Base-by-base conservation (phyloP, 768 basidiomycete genomes). In the Lentinula lateritia region DNA sequence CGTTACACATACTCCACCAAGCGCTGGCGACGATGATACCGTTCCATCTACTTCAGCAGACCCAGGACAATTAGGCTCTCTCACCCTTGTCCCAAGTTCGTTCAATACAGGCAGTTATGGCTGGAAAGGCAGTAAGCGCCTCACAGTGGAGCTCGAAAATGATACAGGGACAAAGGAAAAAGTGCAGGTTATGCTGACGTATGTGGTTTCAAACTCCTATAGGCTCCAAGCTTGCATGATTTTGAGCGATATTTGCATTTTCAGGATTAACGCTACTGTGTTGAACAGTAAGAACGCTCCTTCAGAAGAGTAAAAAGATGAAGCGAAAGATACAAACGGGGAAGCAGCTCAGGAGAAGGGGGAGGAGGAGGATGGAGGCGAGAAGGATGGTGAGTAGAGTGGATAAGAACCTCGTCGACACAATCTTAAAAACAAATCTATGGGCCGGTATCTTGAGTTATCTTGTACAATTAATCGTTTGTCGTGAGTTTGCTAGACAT, bases 31-130 rank as follows among this genome's bases (percentile, higher is more conserved):
- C 59, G 72, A 73, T n/a, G 75, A 70, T 15, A 68, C 74, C 23
- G 70, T 69, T 18, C 64, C 75, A 10, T 65, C 68, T 5, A 72
- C 74, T 6, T 66, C 73, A 3, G 72, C 69, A 3, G 90, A 91
- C 71, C 77, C 83, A 32, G 90, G 88, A 9, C 78, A 82, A 69
- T 76, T 92, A 63, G 83, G 83, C 15, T 78, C 73, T 45, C 70
- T 86, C 20, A 80, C 81, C 0, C 77, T 92, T 6, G 65, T 79
- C 3, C 83, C 92, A 1, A 80, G 73, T 61, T 76, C 81, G 42
- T 92, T 93, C 72, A 67, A 76, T 13, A 91, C 90, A 0, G 90
- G 91, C 10, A 90, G 88, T 68, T 91, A 88, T 70, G 92, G 92
- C 16, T 93, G 92, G 92, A 93, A 92, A 70, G 91, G 87, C 2